A percentile compares a stretch with the other conserved stretches of the same genome.
Conservation (phyloP, 371 early-diverging fungal genomes). For the Saksenaea oblongispora region DNA sequence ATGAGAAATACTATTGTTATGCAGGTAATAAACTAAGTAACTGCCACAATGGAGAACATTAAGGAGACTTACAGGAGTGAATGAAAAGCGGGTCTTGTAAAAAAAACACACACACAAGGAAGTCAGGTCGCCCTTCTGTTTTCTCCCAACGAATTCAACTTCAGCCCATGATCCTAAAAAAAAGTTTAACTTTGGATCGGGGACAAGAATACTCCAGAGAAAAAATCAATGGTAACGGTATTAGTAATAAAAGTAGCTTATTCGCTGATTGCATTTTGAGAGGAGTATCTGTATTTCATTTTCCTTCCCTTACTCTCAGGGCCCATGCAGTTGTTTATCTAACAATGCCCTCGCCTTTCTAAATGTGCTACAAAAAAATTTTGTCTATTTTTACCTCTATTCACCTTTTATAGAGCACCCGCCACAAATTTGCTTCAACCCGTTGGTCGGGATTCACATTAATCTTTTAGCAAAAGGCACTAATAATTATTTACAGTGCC, state of each 20-base stretch:
- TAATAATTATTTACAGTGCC: no score
- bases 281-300: background rate
- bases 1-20: background rate
- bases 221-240: background rate
- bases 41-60: background rate
- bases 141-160: background rate
- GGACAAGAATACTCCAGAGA: background rate
- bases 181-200: background rate
- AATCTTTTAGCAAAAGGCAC: no score
- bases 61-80: conserved; percentile 6
- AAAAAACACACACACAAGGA: background rate
- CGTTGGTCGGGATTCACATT: background rate
- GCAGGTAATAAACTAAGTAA: background rate
- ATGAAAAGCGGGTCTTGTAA: background rate
- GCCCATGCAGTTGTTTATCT: background rate
- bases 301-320: background rate
- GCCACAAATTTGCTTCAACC: background rate
- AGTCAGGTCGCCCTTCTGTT: background rate
- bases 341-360: background rate
- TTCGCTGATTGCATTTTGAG: background rate
- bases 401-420: background rate
- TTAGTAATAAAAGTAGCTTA: background rate
- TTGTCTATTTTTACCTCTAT: background rate
- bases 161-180: background rate
- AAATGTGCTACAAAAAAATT: background rate